These are phyloP conservation scores for Grosmannia huntii DNA, from an alignment of 2,329 filamentous ascomycete species.

Conservation along the genomic window DNA sequence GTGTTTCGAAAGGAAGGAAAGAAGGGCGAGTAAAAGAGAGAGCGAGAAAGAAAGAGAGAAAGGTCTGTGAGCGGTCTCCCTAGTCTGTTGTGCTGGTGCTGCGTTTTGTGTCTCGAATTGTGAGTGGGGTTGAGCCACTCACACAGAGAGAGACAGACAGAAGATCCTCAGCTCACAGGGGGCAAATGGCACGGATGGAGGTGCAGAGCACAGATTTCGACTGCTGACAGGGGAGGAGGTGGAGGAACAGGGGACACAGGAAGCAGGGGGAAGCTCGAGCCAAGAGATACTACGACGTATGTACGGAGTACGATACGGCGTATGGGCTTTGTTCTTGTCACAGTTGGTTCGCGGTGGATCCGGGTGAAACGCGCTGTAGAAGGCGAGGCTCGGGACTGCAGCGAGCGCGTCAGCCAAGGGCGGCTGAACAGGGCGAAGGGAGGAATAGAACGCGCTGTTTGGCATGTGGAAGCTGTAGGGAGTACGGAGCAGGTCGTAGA, in stretches of 20 bases:
- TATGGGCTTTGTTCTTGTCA: not conserved
- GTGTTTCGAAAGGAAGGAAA: not conserved
- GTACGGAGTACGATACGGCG: not conserved
- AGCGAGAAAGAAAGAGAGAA: not conserved
- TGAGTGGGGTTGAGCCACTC: constrained; percentile 11
- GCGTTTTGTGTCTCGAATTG: constrained; percentile 27
- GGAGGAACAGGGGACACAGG: not conserved
- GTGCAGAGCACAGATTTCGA: not conserved
- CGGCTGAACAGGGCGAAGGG: not conserved
- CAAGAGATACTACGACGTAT: not conserved
- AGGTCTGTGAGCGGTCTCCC: not conserved
- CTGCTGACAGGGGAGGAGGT: not conserved
- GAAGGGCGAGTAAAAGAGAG: constrained; percentile 1
- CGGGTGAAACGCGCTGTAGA: not conserved
- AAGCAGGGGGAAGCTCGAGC: not conserved
- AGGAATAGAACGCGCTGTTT: not conserved
- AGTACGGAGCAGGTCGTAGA: not conserved
- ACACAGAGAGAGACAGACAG: not conserved
- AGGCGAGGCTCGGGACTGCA: not conserved
- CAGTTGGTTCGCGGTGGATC: not conserved
- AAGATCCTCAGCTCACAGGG: not conserved
- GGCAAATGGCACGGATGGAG: not conserved
- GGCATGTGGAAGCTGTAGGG: not conserved
- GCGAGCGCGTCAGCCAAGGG: not conserved
- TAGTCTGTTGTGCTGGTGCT: constrained; percentile 17